A percentile compares a stretch with the other conserved stretches of the same genome.
phyloP scores from a whole-genome alignment of 2,329 filamentous ascomycete species.

The Phyllachora maydis region DNA sequence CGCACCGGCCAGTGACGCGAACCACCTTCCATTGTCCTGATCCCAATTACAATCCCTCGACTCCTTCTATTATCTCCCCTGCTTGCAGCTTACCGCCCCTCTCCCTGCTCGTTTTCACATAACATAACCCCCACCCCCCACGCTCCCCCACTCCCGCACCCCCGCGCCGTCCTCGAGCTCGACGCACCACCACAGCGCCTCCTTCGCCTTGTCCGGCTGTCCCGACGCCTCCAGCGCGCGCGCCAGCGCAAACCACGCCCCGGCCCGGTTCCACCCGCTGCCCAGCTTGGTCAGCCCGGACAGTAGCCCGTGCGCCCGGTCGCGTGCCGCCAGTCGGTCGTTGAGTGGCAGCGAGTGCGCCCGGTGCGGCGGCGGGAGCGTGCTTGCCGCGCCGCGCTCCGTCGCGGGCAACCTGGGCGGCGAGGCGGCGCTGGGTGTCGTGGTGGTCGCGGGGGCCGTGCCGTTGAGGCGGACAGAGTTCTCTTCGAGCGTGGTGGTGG shows the following conservation, averaged over 20 bases:
- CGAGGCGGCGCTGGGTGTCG: conserved; percentile 2
- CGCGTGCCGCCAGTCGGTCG: conserved; percentile 73
- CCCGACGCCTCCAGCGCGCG: conserved; percentile 75
- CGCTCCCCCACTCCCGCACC: conserved; percentile 57
- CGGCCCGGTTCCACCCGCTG: conserved; percentile 72
- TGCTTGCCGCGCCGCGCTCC: conserved; percentile 12
- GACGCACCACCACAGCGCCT: conserved; percentile 93
- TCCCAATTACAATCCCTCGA: no score
- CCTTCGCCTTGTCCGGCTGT: conserved; percentile 71
- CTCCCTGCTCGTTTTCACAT: no score
- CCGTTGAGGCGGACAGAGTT: no score
- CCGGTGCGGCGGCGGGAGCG: conserved; percentile 30
- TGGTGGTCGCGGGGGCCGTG: neutral
- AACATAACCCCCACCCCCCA: conserved; percentile 47
- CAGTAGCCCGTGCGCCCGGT: conserved; percentile 71
- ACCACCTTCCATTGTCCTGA: no score
- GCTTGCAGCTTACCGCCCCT: no score
- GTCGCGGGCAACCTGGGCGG: conserved; percentile 3
- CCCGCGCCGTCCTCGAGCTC: conserved; percentile 76
- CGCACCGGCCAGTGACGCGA: no score
- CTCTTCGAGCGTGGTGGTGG: neutral
- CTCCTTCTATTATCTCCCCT: no score
- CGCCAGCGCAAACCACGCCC: conserved; percentile 82
- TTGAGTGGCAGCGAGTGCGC: conserved; percentile 45
- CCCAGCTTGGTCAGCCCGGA: conserved; percentile 71